phyloP scores from a whole-genome alignment of 2,329 filamentous ascomycete species.

The Fulvia fulva region DNA sequence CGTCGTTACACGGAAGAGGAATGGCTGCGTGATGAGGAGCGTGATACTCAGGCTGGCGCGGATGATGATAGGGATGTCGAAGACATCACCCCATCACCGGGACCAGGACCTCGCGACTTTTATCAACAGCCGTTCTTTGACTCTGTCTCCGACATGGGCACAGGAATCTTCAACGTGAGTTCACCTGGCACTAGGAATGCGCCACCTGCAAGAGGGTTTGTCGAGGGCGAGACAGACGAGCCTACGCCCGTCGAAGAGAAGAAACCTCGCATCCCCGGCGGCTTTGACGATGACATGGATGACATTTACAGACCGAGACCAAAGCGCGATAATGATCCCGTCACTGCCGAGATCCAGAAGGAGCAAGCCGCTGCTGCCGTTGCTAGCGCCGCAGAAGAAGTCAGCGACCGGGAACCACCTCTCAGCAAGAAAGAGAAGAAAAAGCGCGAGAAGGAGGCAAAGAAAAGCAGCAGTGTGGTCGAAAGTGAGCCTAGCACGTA shows the following conservation, averaged over 20 bases:
- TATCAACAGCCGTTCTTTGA: constrained; percentile 41
- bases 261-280: constrained; percentile 56
- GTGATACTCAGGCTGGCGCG: background rate
- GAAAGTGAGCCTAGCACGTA: constrained; percentile 3
- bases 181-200: constrained; percentile 32
- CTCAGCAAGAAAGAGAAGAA: constrained; percentile 50
- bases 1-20: constrained; percentile 32
- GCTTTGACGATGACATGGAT: constrained; percentile 46
- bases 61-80: constrained; percentile 13
- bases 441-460: constrained; percentile 37
- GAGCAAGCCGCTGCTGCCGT: background rate
- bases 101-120: constrained; percentile 1
- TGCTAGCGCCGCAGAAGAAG: constrained; percentile 9
- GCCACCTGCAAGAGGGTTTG: constrained; percentile 34
- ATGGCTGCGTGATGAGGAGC: constrained; percentile 3
- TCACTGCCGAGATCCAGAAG: background rate
- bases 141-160: constrained; percentile 39
- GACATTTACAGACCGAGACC: constrained; percentile 10
- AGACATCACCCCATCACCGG: constrained; percentile 10
- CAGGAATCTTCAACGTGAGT: constrained; percentile 21
- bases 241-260: constrained; percentile 54
- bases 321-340: background rate
- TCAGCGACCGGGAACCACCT: constrained; percentile 32
- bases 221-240: constrained; percentile 48
- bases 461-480: constrained; percentile 21